Evolutionary conservation across 352 stramenopile species (phyloP).

Genomic region (Chrysophaeum taylorii): DNA sequence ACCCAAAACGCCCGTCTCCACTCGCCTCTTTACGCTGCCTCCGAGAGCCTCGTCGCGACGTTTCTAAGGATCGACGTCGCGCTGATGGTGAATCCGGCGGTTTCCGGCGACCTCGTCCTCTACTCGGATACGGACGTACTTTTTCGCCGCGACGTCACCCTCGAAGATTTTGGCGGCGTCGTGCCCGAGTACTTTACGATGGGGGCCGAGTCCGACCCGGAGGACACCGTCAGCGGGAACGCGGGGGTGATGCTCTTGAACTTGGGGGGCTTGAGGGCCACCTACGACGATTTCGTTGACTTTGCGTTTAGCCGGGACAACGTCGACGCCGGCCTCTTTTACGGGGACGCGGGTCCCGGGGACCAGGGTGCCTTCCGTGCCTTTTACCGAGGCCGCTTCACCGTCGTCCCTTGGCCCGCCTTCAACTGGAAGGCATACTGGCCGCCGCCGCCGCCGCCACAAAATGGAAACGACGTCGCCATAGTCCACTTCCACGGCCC

Average conservation of each 20-base stretch:
- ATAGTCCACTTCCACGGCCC: constrained; percentile 1
- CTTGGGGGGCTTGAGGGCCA: not conserved
- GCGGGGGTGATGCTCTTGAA: constrained; percentile 3
- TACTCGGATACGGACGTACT: not conserved
- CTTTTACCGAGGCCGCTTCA: not conserved
- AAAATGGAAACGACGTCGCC: too few relatives aligned
- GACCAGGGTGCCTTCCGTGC: not conserved
- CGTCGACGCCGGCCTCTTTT: not conserved
- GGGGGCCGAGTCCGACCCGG: not conserved
- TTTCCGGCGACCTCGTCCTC: not conserved
- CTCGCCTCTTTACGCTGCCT: not conserved
- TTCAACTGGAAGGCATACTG: constrained; percentile 5
- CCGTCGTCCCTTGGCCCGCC: not conserved
- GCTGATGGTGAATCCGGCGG: not conserved
- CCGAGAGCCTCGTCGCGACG: not conserved
- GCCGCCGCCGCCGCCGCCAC: not conserved
- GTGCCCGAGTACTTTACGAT: not conserved
- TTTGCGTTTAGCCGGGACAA: not conserved
- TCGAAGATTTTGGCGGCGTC: not conserved
- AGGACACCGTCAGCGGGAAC: not conserved
- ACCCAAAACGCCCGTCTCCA: too few relatives aligned
- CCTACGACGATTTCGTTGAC: not conserved
- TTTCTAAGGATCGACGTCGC: not conserved
- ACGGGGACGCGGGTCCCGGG: not conserved
- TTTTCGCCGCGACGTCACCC: not conserved